phyloP scores from a whole-genome alignment of 169 alveolate species.

The Plasmodium coatneyi region DNA sequence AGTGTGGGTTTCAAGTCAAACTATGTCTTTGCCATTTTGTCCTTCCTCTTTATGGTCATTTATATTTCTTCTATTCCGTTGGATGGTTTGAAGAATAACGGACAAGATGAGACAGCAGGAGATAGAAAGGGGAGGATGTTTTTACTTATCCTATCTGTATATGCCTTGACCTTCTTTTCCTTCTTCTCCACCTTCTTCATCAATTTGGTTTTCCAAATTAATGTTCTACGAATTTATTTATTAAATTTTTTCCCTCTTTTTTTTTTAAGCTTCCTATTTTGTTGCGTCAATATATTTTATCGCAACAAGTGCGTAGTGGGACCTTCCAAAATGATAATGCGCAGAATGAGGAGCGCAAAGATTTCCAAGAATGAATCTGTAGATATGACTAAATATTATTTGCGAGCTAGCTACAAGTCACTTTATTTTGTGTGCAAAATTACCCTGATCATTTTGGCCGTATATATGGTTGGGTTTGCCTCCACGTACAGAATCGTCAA shows the following conservation, averaged over 20 bases:
- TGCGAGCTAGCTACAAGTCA: conserved; percentile 46
- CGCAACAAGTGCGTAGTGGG: conserved; percentile 1
- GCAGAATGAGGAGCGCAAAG: neutral
- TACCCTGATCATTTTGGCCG: neutral
- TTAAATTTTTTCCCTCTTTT: conserved; percentile 24
- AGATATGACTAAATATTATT: conserved; percentile 10
- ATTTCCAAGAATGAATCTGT: neutral
- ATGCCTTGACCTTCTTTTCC: conserved; percentile 21
- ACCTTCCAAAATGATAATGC: neutral
- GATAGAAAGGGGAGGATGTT: neutral
- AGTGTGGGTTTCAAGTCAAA: conserved; percentile 30
- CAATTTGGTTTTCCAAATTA: conserved; percentile 6
- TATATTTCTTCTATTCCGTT: conserved; percentile 12
- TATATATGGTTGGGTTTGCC: conserved; percentile 18
- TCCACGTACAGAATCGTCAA: conserved; percentile 35
- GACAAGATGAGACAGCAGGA: neutral
- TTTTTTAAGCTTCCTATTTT: conserved; percentile 43
- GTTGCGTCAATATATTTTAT: conserved; percentile 38
- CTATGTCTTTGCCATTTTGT: conserved; percentile 24
- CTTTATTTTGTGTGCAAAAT: conserved; percentile 42
- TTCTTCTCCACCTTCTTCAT: conserved; percentile 37
- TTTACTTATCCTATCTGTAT: neutral
- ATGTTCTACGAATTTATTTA: conserved; percentile 17
- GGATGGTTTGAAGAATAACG: neutral
- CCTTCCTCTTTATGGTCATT: conserved; percentile 19